Conservation (phyloP, 768 basidiomycete species). For the Ramaria sp. region DNA sequence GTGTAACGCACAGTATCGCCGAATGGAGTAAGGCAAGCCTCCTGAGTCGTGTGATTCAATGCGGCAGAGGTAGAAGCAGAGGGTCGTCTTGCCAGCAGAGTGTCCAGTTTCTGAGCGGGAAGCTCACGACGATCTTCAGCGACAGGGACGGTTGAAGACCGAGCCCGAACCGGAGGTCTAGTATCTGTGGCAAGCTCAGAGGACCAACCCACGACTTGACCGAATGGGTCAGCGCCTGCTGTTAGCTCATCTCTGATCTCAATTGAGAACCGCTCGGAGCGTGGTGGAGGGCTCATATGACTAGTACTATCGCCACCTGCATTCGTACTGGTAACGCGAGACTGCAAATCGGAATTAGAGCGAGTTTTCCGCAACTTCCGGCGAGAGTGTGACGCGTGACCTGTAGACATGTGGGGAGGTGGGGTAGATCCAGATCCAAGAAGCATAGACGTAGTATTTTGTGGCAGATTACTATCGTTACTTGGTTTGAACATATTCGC, state of each 20-base stretch:
- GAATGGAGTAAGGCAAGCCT: neutral
- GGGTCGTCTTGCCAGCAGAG: neutral
- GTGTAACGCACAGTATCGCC: conserved; percentile 6
- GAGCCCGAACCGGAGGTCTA: neutral
- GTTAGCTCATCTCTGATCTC: conserved; percentile 8
- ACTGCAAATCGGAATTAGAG: conserved; percentile 54
- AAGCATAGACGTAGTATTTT: conserved; percentile 4
- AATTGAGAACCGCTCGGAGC: neutral
- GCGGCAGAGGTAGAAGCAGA: conserved; percentile 7
- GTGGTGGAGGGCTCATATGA: neutral
- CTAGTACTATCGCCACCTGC: neutral
- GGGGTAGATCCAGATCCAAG: neutral
- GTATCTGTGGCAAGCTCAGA: conserved; percentile 7
- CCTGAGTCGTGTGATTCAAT: neutral
- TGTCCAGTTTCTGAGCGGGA: neutral
- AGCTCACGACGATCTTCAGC: neutral
- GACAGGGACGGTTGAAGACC: neutral
- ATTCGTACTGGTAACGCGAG: neutral
- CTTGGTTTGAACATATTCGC: conserved; percentile 39
- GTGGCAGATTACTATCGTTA: conserved; percentile 10
- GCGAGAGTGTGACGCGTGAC: conserved; percentile 23
- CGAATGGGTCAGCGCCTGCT: conserved; percentile 5
- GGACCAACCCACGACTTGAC: conserved; percentile 5
- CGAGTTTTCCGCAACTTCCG: conserved; percentile 63
- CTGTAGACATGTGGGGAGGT: conserved; percentile 16